phyloP scores from a whole-genome alignment of 2,329 filamentous ascomycete genomes.

The Botrytis tulipae region DNA sequence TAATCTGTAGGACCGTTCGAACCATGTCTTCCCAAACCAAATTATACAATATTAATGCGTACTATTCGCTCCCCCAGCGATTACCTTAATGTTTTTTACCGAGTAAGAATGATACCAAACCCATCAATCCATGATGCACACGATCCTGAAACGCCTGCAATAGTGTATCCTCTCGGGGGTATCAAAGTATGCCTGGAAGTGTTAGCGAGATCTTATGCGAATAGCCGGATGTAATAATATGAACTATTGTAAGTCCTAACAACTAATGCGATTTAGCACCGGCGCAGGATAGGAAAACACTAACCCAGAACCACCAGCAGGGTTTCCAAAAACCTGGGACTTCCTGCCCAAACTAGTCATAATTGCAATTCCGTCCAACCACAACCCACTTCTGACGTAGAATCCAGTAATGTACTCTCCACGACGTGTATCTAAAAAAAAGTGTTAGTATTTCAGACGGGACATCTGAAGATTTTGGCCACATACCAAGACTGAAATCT shows the following conservation, averaged over 20 bases:
- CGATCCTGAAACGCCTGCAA: conserved; percentile 84
- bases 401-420: conserved; percentile 90
- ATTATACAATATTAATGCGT: conserved; percentile 21
- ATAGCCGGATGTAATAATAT: not conserved
- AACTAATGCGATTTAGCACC: not conserved
- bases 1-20: conserved; percentile 9
- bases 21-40: conserved; percentile 6
- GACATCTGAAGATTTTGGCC: conserved; percentile 1
- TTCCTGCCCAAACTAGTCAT: conserved; percentile 85
- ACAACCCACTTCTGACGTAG: conserved; percentile 72
- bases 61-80: not conserved
- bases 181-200: conserved; percentile 74
- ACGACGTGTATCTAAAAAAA: conserved; percentile 65
- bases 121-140: conserved; percentile 80
- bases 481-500: conserved; percentile 73
- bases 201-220: not conserved
- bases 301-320: conserved; percentile 76
- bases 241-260: not conserved
- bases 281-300: conserved; percentile 41
- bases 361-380: conserved; percentile 87
- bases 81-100: conserved; percentile 41
- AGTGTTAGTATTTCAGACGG: conserved; percentile 9
- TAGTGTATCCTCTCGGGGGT: conserved; percentile 81
- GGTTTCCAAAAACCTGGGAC: conserved; percentile 81
- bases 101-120: conserved; percentile 76